A percentile compares a stretch with the other conserved stretches of the same genome.
Evolutionary conservation across 1,284 basidiomycete species (phyloP).

Genomic region (Coriolopsis trogii): DNA sequence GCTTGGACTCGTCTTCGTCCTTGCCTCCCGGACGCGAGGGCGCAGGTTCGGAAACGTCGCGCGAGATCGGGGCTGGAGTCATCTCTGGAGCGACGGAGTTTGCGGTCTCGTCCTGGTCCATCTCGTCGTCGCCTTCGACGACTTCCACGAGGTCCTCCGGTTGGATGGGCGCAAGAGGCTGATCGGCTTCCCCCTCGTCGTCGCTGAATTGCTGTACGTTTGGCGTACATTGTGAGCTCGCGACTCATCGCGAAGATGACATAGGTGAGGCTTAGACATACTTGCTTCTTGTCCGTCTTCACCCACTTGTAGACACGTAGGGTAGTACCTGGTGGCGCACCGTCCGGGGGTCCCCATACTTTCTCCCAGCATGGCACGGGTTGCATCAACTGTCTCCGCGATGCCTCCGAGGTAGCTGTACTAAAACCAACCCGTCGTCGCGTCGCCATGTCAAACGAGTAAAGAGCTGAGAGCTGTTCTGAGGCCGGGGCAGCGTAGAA

Average conservation of each 20-base stretch:
- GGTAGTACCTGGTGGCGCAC: conserved; percentile 52
- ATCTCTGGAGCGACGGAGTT: conserved; percentile 49
- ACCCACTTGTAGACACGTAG: conserved; percentile 74
- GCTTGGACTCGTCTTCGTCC: conserved; percentile 57
- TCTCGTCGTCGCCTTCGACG: conserved; percentile 53
- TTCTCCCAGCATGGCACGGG: conserved; percentile 81
- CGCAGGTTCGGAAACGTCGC: conserved; percentile 40
- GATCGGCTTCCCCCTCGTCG: conserved; percentile 74
- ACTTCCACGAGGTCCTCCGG: conserved; percentile 43
- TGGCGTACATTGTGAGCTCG: no score
- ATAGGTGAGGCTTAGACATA: conserved; percentile 33
- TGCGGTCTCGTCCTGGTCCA: conserved; percentile 67
- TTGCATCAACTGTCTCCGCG: conserved; percentile 78
- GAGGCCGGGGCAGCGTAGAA: not conserved
- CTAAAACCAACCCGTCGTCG: conserved; percentile 75
- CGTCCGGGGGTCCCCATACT: conserved; percentile 61
- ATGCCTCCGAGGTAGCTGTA: conserved; percentile 73
- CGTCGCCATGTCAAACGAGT: conserved; percentile 54
- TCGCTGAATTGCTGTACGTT: conserved; percentile 57
- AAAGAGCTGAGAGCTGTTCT: not conserved
- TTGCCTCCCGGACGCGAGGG: conserved; percentile 22
- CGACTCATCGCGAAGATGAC: not conserved
- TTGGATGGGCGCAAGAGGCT: conserved; percentile 75
- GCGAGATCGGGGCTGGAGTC: conserved; percentile 30
- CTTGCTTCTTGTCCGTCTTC: conserved; percentile 74